phyloP scores from a whole-genome alignment of 2,329 filamentous ascomycete species.

The Diaporthe sp. region DNA sequence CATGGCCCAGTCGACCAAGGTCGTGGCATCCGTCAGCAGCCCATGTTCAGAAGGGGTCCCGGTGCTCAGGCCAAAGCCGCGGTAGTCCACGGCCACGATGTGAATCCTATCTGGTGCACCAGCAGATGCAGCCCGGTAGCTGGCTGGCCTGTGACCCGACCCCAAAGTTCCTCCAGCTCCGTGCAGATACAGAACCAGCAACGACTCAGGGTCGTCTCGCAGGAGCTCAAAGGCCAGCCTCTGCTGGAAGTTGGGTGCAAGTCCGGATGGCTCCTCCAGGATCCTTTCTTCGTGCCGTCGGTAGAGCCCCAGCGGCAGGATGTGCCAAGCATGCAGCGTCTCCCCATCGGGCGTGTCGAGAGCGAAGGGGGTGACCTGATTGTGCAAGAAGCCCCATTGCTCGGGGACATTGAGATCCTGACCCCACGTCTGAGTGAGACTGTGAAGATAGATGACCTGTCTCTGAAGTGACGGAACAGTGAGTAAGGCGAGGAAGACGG shows the following conservation, averaged over 20 bases:
- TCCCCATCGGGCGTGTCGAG: slow-evolving; percentile 75
- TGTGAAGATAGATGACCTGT: slow-evolving; percentile 70
- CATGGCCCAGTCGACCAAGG: slow-evolving; percentile 67
- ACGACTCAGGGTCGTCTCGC: slow-evolving; percentile 58
- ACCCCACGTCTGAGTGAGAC: slow-evolving; percentile 67
- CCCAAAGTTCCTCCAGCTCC: slow-evolving; percentile 69
- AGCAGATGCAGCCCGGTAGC: slow-evolving; percentile 69
- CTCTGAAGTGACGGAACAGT: slow-evolving; percentile 61
- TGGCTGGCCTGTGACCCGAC: slow-evolving; percentile 66
- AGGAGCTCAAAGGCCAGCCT: slow-evolving; percentile 58
- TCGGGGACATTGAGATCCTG: slow-evolving; percentile 76
- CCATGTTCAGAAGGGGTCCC: slow-evolving; percentile 69
- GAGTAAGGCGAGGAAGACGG: slow-evolving; percentile 47
- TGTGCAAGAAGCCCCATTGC: slow-evolving; percentile 77
- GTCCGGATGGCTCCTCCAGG: slow-evolving; percentile 50
- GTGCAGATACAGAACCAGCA: slow-evolving; percentile 65
- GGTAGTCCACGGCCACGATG: slow-evolving; percentile 71
- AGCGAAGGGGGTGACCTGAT: slow-evolving; percentile 80
- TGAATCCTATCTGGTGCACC: slow-evolving; percentile 66
- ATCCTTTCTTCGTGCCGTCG: slow-evolving; percentile 63
- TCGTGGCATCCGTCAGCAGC: slow-evolving; percentile 65
- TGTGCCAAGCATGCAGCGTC: slow-evolving; percentile 80
- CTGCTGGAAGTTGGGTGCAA: slow-evolving; percentile 49
- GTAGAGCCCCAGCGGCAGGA: slow-evolving; percentile 78
- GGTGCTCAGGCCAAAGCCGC: slow-evolving; percentile 68